A percentile compares a stretch with the other conserved stretches of the same genome.
Evolutionary conservation across 768 basidiomycete species (phyloP).

Genomic region (Lyophyllum atratum): DNA sequence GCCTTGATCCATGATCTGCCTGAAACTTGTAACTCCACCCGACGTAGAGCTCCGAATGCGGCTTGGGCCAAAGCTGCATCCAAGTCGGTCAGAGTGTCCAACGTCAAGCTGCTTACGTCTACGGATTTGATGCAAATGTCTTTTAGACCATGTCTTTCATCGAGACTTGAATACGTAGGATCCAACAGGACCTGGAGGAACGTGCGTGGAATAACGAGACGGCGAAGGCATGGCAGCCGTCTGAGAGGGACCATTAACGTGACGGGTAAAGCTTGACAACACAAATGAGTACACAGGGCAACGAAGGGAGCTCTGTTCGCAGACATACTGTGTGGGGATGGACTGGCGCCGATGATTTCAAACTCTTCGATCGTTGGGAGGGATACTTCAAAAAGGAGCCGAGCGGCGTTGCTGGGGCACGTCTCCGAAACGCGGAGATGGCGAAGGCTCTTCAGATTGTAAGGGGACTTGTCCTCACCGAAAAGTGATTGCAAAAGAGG

Average conservation of each 20-base stretch:
- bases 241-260: neutral
- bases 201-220: neutral
- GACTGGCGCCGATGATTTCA: neutral
- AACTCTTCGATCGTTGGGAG: neutral
- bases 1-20: too few relatives aligned
- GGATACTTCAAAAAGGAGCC: neutral
- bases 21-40: too few relatives aligned
- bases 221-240: neutral
- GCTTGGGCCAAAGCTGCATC: too few relatives aligned
- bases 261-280: neutral
- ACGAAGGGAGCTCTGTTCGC: neutral
- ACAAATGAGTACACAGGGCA: neutral
- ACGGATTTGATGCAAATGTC: too few relatives aligned
- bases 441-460: neutral
- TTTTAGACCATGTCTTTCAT: too few relatives aligned
- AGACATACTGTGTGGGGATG: neutral
- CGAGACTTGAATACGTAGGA: too few relatives aligned
- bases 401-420: neutral
- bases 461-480: neutral
- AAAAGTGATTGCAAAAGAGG: neutral
- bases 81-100: too few relatives aligned
- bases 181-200: neutral
- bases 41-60: too few relatives aligned
- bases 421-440: neutral
- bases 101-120: too few relatives aligned